Evolutionary conservation across 1,284 basidiomycete species (phyloP), one percentile per base, ranked within the genome.

Genomic region (Ceratobasidium sp.): DNA sequence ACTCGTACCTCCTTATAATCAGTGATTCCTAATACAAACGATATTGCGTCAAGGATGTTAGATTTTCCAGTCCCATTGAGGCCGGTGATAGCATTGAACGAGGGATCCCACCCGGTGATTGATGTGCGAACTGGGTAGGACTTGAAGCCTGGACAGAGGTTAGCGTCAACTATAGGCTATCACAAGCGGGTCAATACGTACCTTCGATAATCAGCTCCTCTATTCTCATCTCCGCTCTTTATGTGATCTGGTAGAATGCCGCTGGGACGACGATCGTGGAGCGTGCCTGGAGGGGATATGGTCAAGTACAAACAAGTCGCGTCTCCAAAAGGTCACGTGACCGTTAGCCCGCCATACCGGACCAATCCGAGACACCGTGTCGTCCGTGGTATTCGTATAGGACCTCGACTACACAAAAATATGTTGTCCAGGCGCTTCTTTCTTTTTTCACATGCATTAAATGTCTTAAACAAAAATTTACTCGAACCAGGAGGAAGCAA

Each of bases 41-140:
- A 96, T 81, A 97, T 97, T 73, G 96, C 95, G 83, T 98, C 96
- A 76, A 98, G 88, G 76, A 98, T 97, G 82, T 98, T 99, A 74
- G 95, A 97, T 84, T 98, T 97, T 76, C 96, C 95, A 0, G 91
- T 92, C 5, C 92, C 96, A 82, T 98, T 97, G 76, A 98, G 87
- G 32, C 96, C 96, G 1, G 96, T 98, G 81, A 98, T 98, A 14
- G 96, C 96, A 80, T 98, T 98, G 87, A 98, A 98, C 16, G 94
- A 97, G 10, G 93, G 83, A 80, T 98, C 96, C 90, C 96, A 98
- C 76, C 95, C 96, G 0, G 91, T 92, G 73, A 98, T 97, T 78
- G 93, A 92, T 0, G 96, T 98, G 50, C 96, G 88, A 36, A 96
- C 94, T 21, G 96, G 96, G 79, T 98, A 98, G 18, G 96, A 98